Conservation (phyloP, 257 asterid genomes). For the Craterostigma plantagineum region DNA sequence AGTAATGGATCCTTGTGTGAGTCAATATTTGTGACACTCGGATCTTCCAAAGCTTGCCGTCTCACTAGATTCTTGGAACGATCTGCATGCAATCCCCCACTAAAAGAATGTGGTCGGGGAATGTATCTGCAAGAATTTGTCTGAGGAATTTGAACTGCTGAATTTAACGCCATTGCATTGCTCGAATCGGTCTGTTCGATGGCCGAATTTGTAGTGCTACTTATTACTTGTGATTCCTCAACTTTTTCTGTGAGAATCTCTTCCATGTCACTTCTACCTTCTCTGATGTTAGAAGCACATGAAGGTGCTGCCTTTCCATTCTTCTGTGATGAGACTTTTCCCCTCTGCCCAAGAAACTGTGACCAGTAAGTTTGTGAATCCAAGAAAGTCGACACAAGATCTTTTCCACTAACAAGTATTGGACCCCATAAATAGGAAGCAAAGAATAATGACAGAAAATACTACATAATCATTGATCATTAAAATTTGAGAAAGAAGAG, state of each 20-base stretch:
- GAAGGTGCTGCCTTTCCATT: conserved; percentile 25
- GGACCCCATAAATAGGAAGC: conserved; percentile 1
- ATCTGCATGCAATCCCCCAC: conserved; percentile 41
- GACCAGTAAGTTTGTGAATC: too few relatives aligned
- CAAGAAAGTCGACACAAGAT: conserved; percentile 3
- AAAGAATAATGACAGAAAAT: too few relatives aligned
- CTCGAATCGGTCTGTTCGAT: conserved; percentile 14
- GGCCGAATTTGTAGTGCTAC: conserved; percentile 9
- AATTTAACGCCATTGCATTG: conserved; percentile 9
- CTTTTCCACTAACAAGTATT: too few relatives aligned
- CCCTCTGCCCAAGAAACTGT: conserved; percentile 25
- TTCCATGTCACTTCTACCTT: conserved; percentile 14
- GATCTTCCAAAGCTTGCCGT: conserved; percentile 23
- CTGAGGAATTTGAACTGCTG: conserved; percentile 17
- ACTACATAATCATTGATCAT: not conserved
- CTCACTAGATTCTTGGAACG: conserved; percentile 13
- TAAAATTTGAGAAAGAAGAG: too few relatives aligned
- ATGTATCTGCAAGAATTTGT: conserved; percentile 10
- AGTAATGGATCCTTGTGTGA: conserved; percentile 65
- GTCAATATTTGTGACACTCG: conserved; percentile 49
- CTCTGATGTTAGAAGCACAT: conserved; percentile 13
- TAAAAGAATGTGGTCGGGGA: conserved; percentile 1
- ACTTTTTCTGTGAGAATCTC: conserved; percentile 12
- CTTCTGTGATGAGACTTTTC: conserved; percentile 20
- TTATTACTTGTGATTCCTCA: conserved; percentile 17